Conservation (phyloP, 2,329 filamentous ascomycete species). For the Aspergillus sp. region DNA sequence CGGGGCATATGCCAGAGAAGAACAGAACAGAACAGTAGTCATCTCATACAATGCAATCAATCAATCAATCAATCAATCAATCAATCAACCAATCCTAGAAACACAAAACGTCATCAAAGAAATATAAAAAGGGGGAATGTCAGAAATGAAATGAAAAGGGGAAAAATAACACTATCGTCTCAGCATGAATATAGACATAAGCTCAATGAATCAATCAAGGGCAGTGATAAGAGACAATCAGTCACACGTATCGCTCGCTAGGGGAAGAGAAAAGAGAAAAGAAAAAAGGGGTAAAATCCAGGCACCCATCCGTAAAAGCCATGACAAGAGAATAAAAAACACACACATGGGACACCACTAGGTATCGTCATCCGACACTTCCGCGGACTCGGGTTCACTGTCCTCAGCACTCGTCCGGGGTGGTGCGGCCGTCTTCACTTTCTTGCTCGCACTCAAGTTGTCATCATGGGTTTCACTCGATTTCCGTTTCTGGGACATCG, state of each 20-base stretch:
- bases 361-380: conserved; percentile 42
- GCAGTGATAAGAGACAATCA: conserved; percentile 13
- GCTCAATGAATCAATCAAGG: conserved; percentile 8
- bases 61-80: too few species aligned
- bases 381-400: conserved; percentile 43
- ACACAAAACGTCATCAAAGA: conserved; percentile 11
- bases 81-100: conserved; percentile 7
- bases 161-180: conserved; percentile 14
- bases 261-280: conserved; percentile 4
- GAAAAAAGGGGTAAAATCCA: conserved; percentile 10
- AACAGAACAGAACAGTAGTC: conserved; percentile 7
- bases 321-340: conserved; percentile 13
- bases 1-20: not conserved
- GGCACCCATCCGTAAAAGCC: conserved; percentile 21
- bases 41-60: conserved; percentile 18
- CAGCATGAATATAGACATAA: conserved; percentile 22
- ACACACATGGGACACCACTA: conserved; percentile 1
- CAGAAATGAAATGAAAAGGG: conserved; percentile 6
- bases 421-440: conserved; percentile 38
- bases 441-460: conserved; percentile 38
- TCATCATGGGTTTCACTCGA: conserved; percentile 41
- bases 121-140: conserved; percentile 9
- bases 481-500: conserved; percentile 44
- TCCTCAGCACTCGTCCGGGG: conserved; percentile 41
- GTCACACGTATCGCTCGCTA: conserved; percentile 30